Conservation (phyloP, 495 filamentous ascomycete genomes). For the Neurospora sp. region DNA sequence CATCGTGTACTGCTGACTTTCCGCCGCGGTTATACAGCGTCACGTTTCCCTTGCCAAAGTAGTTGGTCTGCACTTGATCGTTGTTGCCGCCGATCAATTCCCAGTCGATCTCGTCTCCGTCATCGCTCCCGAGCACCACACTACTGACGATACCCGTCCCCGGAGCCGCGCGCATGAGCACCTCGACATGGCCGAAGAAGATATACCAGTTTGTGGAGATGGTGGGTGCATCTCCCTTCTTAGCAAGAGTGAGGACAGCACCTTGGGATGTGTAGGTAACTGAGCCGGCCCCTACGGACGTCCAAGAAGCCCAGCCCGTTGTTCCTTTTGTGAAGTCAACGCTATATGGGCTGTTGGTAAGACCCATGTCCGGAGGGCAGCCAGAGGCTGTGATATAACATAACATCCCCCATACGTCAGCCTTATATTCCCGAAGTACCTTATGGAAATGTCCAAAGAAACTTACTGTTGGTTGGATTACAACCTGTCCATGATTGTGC, state of each 20-base stretch:
- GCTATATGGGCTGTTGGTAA: constrained; percentile 22
- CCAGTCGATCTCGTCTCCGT: constrained; percentile 90
- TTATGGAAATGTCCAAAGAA: not conserved
- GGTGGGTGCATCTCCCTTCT: constrained; percentile 65
- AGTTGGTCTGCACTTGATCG: constrained; percentile 72
- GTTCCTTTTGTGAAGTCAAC: constrained; percentile 53
- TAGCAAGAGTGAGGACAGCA: constrained; percentile 60
- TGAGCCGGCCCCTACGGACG: constrained; percentile 42
- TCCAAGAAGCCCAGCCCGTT: constrained; percentile 48
- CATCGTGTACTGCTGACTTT: constrained; percentile 45
- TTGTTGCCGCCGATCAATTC: constrained; percentile 59
- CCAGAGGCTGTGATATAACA: not conserved
- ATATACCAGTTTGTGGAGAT: constrained; percentile 60
- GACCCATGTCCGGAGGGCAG: constrained; percentile 9
- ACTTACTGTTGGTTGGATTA: constrained; percentile 6
- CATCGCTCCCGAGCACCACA: constrained; percentile 75
- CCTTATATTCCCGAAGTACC: not conserved
- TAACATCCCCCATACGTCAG: not conserved
- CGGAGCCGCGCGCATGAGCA: constrained; percentile 51
- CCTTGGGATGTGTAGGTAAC: constrained; percentile 53
- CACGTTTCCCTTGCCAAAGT: constrained; percentile 84
- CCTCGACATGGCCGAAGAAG: constrained; percentile 64
- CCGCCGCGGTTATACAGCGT: constrained; percentile 60
- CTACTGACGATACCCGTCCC: constrained; percentile 67
- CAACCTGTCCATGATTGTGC: constrained; percentile 8